Base-by-base conservation (phyloP, 225 moss, liverwort and hornwort genomes). In the Polytrichum commune region DNA sequence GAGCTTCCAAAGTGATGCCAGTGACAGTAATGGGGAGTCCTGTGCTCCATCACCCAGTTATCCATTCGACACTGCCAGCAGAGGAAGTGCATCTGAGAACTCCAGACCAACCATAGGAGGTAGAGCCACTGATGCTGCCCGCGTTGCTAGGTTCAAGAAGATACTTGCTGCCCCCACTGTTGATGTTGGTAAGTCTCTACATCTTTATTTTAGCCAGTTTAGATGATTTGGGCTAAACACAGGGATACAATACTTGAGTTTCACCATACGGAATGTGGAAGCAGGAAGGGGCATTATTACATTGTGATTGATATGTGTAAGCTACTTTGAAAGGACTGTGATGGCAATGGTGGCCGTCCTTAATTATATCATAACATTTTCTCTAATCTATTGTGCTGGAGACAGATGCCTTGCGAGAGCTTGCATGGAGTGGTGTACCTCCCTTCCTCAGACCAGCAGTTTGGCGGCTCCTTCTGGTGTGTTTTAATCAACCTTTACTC, bases 351-450 rank as follows among this genome's bases (percentile, higher is more conserved):
- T 35, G 35, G 35, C 35, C 2, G 8, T 46, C 13, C 46, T 46
- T 4, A 46, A 46, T 13, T 46, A 7, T 46, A 13, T 46, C 7
- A 46, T 46, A 46, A 46, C 13, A 46, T 3, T 46, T 46, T 16
- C 46, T 4, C 46, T 4, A 46, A 46, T 46, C 16, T 46, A 46
- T 13, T 65, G 65, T 68, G 18, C 29, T 73, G 67, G 82, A 55
- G 27, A 73, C 77, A 96, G 97, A 95, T 87, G 97, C 92, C 29
- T 74, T 98, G 75, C 91, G 93, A 74, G 97, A 98, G 82, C 92
- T 98, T 72, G 92, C 97, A 65, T 98, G 97, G 97, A 98, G 95
- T 84, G 97, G 97, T 55, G 85, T 95, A 66, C 97, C 97, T 66
- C 88, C 94, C 55, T 84, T 90, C 67, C 86, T 98, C 64, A 85